Percentiles rank a stretch among this genome's conserved stretches.
Evolutionary conservation across 1,284 basidiomycete species (phyloP).

Genomic region (Agaricales sp.): DNA sequence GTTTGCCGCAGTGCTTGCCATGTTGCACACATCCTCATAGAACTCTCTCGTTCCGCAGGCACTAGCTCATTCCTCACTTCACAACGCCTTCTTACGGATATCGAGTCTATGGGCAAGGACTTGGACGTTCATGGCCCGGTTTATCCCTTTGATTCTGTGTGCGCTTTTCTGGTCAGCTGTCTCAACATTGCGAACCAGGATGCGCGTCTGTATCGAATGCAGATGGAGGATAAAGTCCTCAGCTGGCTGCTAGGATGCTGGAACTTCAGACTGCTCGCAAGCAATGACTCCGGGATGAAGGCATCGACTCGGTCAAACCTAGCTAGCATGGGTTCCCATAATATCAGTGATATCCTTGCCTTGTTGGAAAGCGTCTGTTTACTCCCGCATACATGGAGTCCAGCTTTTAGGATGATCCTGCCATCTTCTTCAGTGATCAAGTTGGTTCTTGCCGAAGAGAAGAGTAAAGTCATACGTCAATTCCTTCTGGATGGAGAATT

Average conservation of each 20-base stretch:
- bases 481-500: slow-evolving; percentile 60
- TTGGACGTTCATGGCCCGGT: slow-evolving; percentile 82
- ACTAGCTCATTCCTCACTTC: slow-evolving; percentile 35
- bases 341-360: slow-evolving; percentile 49
- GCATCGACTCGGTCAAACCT: slow-evolving; percentile 20
- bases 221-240: slow-evolving; percentile 75
- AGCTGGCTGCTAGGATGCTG: slow-evolving; percentile 76
- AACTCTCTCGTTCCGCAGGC: slow-evolving; percentile 7
- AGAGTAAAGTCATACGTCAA: slow-evolving; percentile 50
- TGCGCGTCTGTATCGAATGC: slow-evolving; percentile 69
- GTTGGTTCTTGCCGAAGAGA: slow-evolving; percentile 46
- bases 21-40: slow-evolving; percentile 47
- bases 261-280: slow-evolving; percentile 29
- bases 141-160: slow-evolving; percentile 79
- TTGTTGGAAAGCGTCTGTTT: slow-evolving; percentile 57
- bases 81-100: slow-evolving; percentile 51
- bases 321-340: slow-evolving; percentile 37
- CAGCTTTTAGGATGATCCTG: slow-evolving; percentile 39
- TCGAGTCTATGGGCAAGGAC: slow-evolving; percentile 69
- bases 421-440: slow-evolving; percentile 61
- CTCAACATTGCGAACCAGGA: slow-evolving; percentile 67
- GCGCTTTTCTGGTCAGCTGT: slow-evolving; percentile 62
- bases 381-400: slow-evolving; percentile 32
- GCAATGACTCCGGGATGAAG: neutral
- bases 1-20: slow-evolving; percentile 79